A percentile compares a stretch with the other conserved stretches of the same genome.
phyloP scores from a whole-genome alignment of 179 eudicot genomes.

The Vitellaria paradoxa region DNA sequence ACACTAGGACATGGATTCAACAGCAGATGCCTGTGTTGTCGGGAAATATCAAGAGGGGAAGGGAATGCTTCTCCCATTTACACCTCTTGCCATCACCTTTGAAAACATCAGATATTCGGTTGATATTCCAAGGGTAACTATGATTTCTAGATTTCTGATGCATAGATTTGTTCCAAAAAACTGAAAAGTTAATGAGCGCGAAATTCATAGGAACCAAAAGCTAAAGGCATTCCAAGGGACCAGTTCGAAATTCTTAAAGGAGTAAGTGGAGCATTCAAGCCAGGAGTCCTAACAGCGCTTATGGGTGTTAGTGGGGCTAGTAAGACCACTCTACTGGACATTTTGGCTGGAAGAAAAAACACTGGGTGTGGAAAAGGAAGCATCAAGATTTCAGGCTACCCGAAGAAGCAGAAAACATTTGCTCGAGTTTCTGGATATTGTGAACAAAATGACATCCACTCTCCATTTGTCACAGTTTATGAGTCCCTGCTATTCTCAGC shows the following conservation, averaged over 20 bases:
- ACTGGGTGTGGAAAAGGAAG: slow-evolving; percentile 67
- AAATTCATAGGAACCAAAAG: neutral
- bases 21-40: slow-evolving; percentile 1
- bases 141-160: neutral
- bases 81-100: slow-evolving; percentile 38
- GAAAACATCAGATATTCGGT: slow-evolving; percentile 37
- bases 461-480: slow-evolving; percentile 64
- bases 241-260: slow-evolving; percentile 62
- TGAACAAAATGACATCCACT: slow-evolving; percentile 77
- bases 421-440: slow-evolving; percentile 78
- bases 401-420: slow-evolving; percentile 70
- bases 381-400: slow-evolving; percentile 67
- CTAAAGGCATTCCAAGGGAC: slow-evolving; percentile 19
- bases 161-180: neutral
- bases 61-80: slow-evolving; percentile 47
- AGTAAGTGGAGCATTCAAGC: slow-evolving; percentile 72
- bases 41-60: slow-evolving; percentile 16
- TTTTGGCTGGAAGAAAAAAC: slow-evolving; percentile 73
- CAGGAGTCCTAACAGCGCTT: slow-evolving; percentile 73
- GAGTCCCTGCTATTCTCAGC: slow-evolving; percentile 73
- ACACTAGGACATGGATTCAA: neutral
- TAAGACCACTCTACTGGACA: slow-evolving; percentile 79
- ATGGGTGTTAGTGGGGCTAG: slow-evolving; percentile 95
- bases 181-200: neutral
- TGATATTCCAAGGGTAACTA: slow-evolving; percentile 41